Base-by-base conservation (phyloP, 345 rosid species). In the Salix brachista region DNA sequence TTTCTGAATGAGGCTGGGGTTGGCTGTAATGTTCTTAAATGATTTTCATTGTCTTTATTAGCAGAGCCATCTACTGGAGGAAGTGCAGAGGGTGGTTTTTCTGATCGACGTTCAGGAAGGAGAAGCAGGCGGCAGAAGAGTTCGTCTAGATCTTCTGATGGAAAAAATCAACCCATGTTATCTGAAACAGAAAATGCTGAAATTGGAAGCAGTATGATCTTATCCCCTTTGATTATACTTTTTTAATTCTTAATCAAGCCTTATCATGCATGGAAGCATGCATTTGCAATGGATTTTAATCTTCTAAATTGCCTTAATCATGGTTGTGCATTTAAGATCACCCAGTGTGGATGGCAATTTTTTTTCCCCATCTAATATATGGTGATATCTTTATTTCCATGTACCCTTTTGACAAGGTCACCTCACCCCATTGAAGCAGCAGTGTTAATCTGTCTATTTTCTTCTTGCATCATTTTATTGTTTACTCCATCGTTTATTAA, bases 51-150 rank as follows among this genome's bases (percentile, higher is more conserved):
- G 52, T 34, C 48, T 67, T 80, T 80, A 25, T 62, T 77, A 83
- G 79, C 85, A 90, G 90, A 84, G 72, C 73, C 78, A 52, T 71
- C 86, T 75, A 84, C 84, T 64, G 86, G 85, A 71, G 78, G 77
- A 73, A 70, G 80, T 82, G 58, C 69, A 10, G 89, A 86, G 80
- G 89, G 81, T 86, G 88, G 84, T 70, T 64, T 78, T 48, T 79
- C 87, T 75, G 94, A 90, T 58, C 80, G 86, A 78, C 80, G 87
- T 37, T 46, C 85, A 10, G 95, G 92, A 84, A 89, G 92, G 88
- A 92, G 83, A 82, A 74, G 89, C 77, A 91, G 97, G 84, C 92
- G 96, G 68, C 94, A 89, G 73, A 96, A 83, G 85, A 87, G 81
- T 85, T 86, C 90, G 65, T 74, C 83, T 80, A 88, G 83, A 85